Evolutionary conservation across 176 grass and related monocot species (phyloP).

Genomic region (Oryza meridionalis): DNA sequence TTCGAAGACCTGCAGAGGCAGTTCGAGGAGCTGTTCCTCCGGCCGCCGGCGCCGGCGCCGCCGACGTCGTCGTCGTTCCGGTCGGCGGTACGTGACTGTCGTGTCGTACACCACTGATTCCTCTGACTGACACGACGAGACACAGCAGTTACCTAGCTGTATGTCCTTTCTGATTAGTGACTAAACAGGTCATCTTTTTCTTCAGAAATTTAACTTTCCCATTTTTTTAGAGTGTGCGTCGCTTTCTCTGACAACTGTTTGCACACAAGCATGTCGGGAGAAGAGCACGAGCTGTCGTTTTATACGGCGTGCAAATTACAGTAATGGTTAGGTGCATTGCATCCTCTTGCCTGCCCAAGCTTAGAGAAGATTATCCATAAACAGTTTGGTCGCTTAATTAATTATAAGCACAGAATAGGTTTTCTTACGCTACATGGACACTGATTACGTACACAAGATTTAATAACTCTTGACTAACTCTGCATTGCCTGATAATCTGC

Average conservation of each 20-base stretch:
- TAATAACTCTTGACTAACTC: background rate
- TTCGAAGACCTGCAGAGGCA: constrained; percentile 59
- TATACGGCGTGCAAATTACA: background rate
- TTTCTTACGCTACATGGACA: background rate
- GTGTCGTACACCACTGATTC: background rate
- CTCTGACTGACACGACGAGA: background rate
- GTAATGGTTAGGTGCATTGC: background rate
- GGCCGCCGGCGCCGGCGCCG: background rate
- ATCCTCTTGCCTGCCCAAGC: background rate
- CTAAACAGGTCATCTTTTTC: background rate
- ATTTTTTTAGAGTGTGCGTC: background rate
- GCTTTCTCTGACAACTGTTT: background rate
- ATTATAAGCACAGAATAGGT: background rate
- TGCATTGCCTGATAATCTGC: background rate
- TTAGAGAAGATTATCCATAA: background rate
- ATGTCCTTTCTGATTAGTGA: background rate
- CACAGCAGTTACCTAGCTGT: background rate
- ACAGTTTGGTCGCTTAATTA: background rate
- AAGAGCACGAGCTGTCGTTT: background rate
- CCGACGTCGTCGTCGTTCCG: constrained; percentile 18
- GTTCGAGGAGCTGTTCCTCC: constrained; percentile 72
- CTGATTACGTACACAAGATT: background rate
- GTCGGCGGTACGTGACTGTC: constrained; percentile 32
- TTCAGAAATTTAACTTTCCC: background rate
- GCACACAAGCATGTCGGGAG: background rate